phyloP scores from a whole-genome alignment of 305 asterid genomes.

The Ilex paraguariensis region DNA sequence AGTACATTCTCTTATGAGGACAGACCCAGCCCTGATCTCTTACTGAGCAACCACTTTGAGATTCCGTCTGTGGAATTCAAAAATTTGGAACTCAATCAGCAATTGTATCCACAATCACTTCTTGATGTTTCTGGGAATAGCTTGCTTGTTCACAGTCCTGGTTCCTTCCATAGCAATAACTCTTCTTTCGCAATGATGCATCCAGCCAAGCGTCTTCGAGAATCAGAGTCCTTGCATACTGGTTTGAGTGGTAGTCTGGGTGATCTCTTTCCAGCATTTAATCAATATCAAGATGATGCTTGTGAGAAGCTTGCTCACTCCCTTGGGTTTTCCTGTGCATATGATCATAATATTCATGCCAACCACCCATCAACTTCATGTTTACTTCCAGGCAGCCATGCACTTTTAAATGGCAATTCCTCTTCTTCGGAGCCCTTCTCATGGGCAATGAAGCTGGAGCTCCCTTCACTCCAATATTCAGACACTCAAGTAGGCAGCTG shows the following conservation, averaged over 20 bases:
- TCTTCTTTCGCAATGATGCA: constrained; percentile 23
- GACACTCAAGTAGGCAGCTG: constrained; percentile 48
- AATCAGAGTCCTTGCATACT: constrained; percentile 25
- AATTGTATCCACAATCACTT: constrained; percentile 27
- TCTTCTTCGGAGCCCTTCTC: constrained; percentile 60
- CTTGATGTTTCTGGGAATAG: constrained; percentile 14
- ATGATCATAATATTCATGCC: constrained; percentile 26
- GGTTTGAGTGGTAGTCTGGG: constrained; percentile 8
- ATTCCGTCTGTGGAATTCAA: constrained; percentile 57
- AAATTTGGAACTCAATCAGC: constrained; percentile 38
- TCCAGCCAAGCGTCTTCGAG: constrained; percentile 39
- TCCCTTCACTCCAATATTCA: constrained; percentile 93
- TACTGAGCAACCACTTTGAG: constrained; percentile 34
- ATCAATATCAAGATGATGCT: constrained; percentile 21
- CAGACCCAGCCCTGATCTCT: constrained; percentile 31
- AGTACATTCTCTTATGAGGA: constrained; percentile 33
- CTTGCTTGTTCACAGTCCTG: constrained; percentile 22
- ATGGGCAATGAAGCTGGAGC: constrained; percentile 80
- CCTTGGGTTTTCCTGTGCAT: not conserved
- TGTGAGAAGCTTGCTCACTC: too few species aligned
- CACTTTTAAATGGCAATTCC: constrained; percentile 48
- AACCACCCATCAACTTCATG: constrained; percentile 26
- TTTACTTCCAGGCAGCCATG: constrained; percentile 49
- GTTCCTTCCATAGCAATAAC: constrained; percentile 22
- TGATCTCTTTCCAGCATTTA: constrained; percentile 20